Evolutionary conservation across 2,329 filamentous ascomycete species (phyloP), one percentile per base, ranked within the genome.

Genomic region (Ophiostoma perfectum): DNA sequence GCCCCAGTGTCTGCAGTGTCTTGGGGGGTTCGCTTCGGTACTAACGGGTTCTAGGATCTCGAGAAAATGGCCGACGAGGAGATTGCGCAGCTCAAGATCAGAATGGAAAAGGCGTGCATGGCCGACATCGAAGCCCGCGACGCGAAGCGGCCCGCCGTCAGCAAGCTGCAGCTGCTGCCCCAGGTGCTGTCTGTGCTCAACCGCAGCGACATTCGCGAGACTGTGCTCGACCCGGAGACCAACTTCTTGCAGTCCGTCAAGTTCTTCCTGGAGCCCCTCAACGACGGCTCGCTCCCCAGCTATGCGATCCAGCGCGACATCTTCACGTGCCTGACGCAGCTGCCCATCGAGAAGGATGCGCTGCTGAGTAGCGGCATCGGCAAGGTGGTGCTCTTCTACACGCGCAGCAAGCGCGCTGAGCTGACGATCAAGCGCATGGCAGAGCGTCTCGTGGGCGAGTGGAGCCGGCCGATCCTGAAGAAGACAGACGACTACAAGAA

Each of bases 291-390:
- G 70, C 84, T 99, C 65, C 95, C 95, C 0, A 94, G 95, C 42
- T 99, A 97, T 81, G 95, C 95, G 76, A 98, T 99, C 73, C 95
- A 99, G 80, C 92, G 93, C 71, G 93, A 98, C 77, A 86, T 99
- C 60, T 95, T 99, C 77, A 86, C 86, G 39, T 90, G 92, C 38
- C 83, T 99, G 49, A 86, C 85, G 18, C 89, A 88, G 74, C 84
- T 98, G 5, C 93, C 92, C 5, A 92, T 98, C 72, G 91, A 93
- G 76, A 97, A 97, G 76, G 95, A 98, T 74, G 86, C 90, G 1
- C 84, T 99, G 14, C 84, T 96, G 36, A 93, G 93, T 72, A 96
- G 92, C 74, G 93, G 94, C 27, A 95, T 99, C 72, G 95, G 95
- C 76, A 97, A 97, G 78, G 92, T 99, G 64, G 90, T 97, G 66